Evolutionary conservation across 768 basidiomycete genomes (phyloP), one percentile per base, ranked within the genome.

Genomic region (Phanerodontia chrysosporium): DNA sequence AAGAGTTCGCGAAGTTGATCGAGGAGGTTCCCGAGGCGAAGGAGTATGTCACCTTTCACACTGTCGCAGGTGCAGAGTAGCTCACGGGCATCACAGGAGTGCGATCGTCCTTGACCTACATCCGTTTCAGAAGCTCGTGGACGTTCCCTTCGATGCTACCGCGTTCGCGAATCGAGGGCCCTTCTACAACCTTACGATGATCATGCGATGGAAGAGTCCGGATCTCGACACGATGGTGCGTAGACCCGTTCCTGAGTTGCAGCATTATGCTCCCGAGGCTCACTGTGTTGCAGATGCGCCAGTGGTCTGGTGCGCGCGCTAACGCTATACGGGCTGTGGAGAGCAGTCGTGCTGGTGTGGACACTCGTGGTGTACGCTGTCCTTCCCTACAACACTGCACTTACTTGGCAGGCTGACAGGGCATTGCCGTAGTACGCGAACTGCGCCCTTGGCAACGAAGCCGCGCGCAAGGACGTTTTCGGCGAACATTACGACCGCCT

Each of bases 401-500:
- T n/a, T n/a, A n/a, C n/a, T n/a, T n/a, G n/a, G n/a, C 6, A 25
- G n/a, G n/a, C n/a, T n/a, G 16, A 6, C 6, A 29, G 24, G n/a
- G n/a, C n/a, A 35, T 13, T 49, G 21, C 14, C 22, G 29, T 45
- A 59, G 59, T 60, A 60, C 49, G 48, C 55, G 16, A 60, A 60
- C 48, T 56, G 49, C 28, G 46, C 35, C 10, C 6, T 48, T 0
- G 59, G 59, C 13, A 46, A 60, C 29, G 59, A 60, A 21, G 12
- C 35, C 16, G 59, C 30, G 14, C 53, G 59, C 13, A 56, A 52
- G 16, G 61, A 59, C 29, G 53, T 62, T 3, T 62, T 55, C 42
- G 61, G 58, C 0, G 58, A 16, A n/a, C 55, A 62, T 27, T 58
- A 59, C 42, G 53, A 58, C 1, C 61, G 61, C 2, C 58, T 62